Base-by-base conservation (phyloP, 169 alveolate species). In the Cryptosporidium canis region DNA sequence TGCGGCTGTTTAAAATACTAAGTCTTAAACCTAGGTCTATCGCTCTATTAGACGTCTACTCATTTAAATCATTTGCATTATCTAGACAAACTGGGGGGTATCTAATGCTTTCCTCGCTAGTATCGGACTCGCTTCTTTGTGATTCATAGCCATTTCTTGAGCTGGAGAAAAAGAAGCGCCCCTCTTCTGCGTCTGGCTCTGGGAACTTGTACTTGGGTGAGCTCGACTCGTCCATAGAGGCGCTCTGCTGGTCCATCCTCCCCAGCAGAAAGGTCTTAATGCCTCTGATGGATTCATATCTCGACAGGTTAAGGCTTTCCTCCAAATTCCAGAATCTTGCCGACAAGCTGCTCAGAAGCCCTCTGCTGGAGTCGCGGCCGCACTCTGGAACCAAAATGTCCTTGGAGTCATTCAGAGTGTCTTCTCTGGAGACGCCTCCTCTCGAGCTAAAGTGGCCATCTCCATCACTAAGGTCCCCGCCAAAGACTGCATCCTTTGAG, bases 51-150 rank as follows among this genome's bases (percentile, higher is more conserved):
- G n/a, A n/a, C n/a, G n/a, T n/a, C n/a, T n/a, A n/a, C n/a, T n/a
- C n/a, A n/a, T n/a, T n/a, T n/a, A n/a, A n/a, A n/a, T 51, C 1
- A 51, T 51, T 51, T 18, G 9, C 1, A 4, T 6, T 18, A 24
- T 67, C 41, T 6, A 43, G 21, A 44, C 18, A 6, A 43, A 67
- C n/a, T 33, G 11, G 12, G 21, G 67, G 48, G 24, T 70, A 70
- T 55, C 84, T 70, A n/a, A 70, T 51, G 67, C 84, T 70, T 51
- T 70, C 84, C 24, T n/a, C 48, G 12, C 84, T 70, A 31, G 64
- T 33, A n/a, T 47, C 64, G 2, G 84, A 70, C 12, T 70, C 84
- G 18, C 64, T 70, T 27, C 84, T 70, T 70, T 70, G 84, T 29
- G 67, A 47, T 1, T 70, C 84, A 35, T 70, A 48, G 4, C 84